Evolutionary conservation across 2,329 filamentous ascomycete genomes (phyloP), one percentile per base, ranked within the genome.

Genomic region (Colletotrichum sp.): DNA sequence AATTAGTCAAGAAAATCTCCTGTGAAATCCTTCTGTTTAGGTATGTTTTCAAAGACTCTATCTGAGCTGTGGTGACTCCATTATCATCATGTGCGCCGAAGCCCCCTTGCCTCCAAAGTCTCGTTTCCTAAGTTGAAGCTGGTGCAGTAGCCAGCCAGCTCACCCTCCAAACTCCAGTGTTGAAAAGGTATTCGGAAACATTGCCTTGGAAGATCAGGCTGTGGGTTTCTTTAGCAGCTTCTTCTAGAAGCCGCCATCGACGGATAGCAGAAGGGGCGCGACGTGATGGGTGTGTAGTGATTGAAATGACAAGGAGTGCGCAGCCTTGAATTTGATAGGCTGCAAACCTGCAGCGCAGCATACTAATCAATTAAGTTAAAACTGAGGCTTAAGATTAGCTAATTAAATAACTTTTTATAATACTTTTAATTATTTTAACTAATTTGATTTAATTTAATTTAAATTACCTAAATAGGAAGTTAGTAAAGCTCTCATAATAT

Each of bases 251-350:
- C 0, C 44, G 12, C 8, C 44, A 52, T 52, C 8, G 44, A 52
- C 1, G 44, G 44, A 18, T 52, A 1, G 44, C 44, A 52, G 44
- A 21, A 21, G 44, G 0, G 44, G 0, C 0, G 44, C 44, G 44
- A 52, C 44, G 44, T 52, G 18, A 5, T 52, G 44, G 44, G 44
- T 52, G 18, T 52, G 0, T 0, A 52, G 44, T 21, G 8, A 21
- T 21, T 18, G 18, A 12, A 52, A 52, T 0, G 18, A 52, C 44
- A 52, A 52, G 44, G 44, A 52, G 44, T 52, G 44, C 44, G 44
- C 3, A 21, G 44, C 44, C 44, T 52, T 0, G 44, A 21, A 52
- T 1, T 52, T 3, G 44, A 52, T 52, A 18, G 3, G 18, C 18
- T 52, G 21, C 21, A 12, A 52, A 6, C 44, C 44, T n/a, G n/a